phyloP scores from a whole-genome alignment of 768 basidiomycete genomes.

The Lepiota brunneoincarnata region DNA sequence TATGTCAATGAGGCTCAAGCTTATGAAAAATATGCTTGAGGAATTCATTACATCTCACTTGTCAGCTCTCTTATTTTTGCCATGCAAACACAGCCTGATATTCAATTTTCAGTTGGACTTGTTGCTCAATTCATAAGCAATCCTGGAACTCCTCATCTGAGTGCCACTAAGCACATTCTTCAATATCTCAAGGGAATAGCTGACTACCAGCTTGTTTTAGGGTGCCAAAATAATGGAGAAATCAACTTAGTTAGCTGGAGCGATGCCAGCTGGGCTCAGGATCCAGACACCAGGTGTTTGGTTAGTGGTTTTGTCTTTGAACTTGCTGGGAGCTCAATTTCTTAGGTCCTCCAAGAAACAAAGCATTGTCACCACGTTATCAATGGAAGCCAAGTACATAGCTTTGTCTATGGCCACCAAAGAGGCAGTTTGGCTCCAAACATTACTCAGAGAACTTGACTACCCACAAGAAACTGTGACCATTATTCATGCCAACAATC shows the following conservation, averaged over 20 bases:
- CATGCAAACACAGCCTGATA: no score
- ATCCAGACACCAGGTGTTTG: no score
- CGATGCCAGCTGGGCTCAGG: no score
- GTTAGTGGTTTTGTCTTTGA: background rate
- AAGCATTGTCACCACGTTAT: background rate
- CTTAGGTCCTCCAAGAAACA: constrained; percentile 25
- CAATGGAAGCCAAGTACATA: background rate
- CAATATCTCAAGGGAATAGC: constrained; percentile 23
- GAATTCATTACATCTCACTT: background rate
- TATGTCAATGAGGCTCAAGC: background rate
- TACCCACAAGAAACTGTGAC: no score
- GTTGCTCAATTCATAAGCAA: constrained; percentile 15
- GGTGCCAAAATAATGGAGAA: no score
- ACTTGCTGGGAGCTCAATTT: background rate
- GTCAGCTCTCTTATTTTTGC: constrained; percentile 35
- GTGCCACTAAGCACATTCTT: constrained; percentile 35
- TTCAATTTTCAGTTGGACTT: constrained; percentile 27
- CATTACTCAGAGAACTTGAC: no score
- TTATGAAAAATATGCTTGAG: background rate
- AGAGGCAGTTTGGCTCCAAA: no score
- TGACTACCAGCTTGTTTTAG: no score
- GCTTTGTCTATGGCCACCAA: background rate
- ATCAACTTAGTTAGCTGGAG: no score
- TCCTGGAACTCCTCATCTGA: constrained; percentile 32
- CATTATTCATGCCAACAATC: no score